Base-by-base conservation (phyloP, 1,284 basidiomycete genomes). In the Puccinia novopanici region DNA sequence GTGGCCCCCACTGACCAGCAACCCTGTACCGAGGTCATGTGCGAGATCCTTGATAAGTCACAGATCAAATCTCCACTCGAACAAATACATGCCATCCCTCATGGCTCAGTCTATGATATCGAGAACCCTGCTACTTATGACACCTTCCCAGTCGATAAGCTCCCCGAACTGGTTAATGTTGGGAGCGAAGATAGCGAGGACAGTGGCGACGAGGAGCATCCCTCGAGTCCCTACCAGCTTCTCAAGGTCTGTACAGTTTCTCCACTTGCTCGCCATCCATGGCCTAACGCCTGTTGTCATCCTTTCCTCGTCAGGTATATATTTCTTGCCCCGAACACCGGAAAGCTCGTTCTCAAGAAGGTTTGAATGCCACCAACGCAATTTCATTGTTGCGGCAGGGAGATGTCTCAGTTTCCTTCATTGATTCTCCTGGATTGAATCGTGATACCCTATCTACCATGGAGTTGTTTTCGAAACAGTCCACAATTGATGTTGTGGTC, bases 1-100 rank as follows among this genome's bases (percentile, higher is more conserved):
- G 91, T 98, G 74, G 94, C 99, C 92, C 95, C 97, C 3, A 92
- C 95, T 81, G 97, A 99, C 86, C 95, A 99, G 86, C 97, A 99
- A 85, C 97, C 97, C 3, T 94, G 95, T 87, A 99, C 97, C 0
- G 95, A 94, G 30, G 91, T 95, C 52, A 99, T 99, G 86, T 97
- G 95, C 87, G 95, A 99, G 87, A 95, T 99, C 0, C 93, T 95
- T 83, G 95, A 97, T 84, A 94, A 94, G 0, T 93, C 95, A 84
- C 94, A 94, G 84, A 87, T 87, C 82, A 86, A 88, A 40, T 92
- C 91, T 27, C 48, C 74, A 9, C 87, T 88, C 74, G 94, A 97
- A 86, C 92, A 95, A 85, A 90, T 95, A 12, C 94, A 97, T 84
- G 87, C 67, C 70, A 86, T 84, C 82, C 85, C 81, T 55, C 83